Evolutionary conservation across 2,329 filamentous ascomycete species (phyloP), one percentile per base, ranked within the genome.

Genomic region (Trichoderma koningii): DNA sequence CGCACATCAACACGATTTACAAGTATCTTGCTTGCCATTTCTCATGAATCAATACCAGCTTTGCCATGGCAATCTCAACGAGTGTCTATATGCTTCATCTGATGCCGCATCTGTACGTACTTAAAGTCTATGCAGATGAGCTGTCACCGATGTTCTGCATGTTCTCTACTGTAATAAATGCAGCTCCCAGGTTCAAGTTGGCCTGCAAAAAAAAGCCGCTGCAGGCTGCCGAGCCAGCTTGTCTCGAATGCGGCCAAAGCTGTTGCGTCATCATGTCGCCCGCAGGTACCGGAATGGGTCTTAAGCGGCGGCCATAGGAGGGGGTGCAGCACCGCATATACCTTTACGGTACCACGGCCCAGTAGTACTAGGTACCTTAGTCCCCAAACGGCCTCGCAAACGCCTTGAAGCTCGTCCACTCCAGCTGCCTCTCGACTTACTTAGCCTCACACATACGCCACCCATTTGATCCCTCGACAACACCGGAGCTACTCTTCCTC

Each of bases 221-320:
- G 55, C 44, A 34, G 55, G 48, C 38, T 34, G 9, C 34, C 47
- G 4, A n/a, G 38, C 57, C 59, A 53, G 38, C 28, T 26, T 52
- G 59, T 38, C 38, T 30, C 26, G 23, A n/a, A n/a, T 45, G 48
- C 50, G 48, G 59, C 41, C 26, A 45, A 45, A 45, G 50, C 50
- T 55, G 59, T 63, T 63, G 50, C 59, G 59, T 63, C 59, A 63
- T 55, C 59, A 47, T n/a, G 28, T 53, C 59, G 34, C 48, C n/a
- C 26, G n/a, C 41, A 63, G 59, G 59, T 55, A 63, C 50, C 50
- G 26, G 6, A 10, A 9, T 10, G 30, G 7, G 28, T 28, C 28
- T 28, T 10, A 41, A 14, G 48, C 23, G 12, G 30, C 9, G 7
- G 2, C 2, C 7, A 10, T 19, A 3, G 9, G n/a, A 5, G 15